Evolutionary conservation across 805 yeast genomes (phyloP).

Genomic region (Candida montana): DNA sequence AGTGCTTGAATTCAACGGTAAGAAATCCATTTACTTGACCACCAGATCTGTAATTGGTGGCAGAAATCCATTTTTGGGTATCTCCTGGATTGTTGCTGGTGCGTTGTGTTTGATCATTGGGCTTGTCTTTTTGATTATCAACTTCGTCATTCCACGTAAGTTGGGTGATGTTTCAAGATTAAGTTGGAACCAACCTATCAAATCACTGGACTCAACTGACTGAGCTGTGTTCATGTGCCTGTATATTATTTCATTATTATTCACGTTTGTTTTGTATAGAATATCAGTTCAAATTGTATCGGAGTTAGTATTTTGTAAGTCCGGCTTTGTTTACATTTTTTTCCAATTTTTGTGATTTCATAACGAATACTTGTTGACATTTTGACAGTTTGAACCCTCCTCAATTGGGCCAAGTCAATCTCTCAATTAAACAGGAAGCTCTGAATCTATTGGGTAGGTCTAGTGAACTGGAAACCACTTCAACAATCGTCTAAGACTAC

Average conservation of each 20-base stretch:
- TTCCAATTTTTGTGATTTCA: not conserved
- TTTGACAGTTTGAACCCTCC: too few species aligned
- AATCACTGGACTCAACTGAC: not conserved
- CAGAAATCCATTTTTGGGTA: slow-evolving; percentile 66
- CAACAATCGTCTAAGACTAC: too few species aligned
- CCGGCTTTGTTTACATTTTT: not conserved
- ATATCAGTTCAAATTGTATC: not conserved
- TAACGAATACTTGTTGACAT: not conserved
- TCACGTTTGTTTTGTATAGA: not conserved
- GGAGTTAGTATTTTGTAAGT: not conserved
- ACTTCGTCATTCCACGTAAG: slow-evolving; percentile 61
- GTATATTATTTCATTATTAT: too few species aligned
- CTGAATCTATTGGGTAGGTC: too few species aligned
- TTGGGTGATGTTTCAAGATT: slow-evolving; percentile 66
- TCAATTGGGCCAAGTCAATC: too few species aligned
- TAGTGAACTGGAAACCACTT: too few species aligned
- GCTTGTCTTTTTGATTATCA: slow-evolving; percentile 44
- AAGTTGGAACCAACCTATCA: slow-evolving; percentile 57
- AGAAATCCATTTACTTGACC: slow-evolving; percentile 59
- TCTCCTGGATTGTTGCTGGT: slow-evolving; percentile 72
- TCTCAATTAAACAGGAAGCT: too few species aligned
- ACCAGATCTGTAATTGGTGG: slow-evolving; percentile 76
- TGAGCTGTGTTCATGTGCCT: not conserved
- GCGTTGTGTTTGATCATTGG: slow-evolving; percentile 60
- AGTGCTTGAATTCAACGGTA: slow-evolving; percentile 60